phyloP scores from a whole-genome alignment of 2,329 filamentous ascomycete genomes.

The Coccinonectria pachysandricola region DNA sequence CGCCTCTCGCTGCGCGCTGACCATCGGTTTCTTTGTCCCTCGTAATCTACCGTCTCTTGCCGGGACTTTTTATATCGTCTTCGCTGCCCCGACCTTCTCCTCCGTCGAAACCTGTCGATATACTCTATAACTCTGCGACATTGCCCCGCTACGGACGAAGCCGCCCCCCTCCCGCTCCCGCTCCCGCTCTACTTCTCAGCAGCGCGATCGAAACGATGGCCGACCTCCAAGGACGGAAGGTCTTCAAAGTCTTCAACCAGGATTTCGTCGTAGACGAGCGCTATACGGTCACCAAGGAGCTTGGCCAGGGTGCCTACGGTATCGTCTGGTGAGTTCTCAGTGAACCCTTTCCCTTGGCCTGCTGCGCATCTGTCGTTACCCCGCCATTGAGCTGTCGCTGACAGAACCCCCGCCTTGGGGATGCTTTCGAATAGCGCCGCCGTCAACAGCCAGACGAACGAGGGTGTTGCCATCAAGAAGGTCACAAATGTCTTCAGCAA shows the following conservation, averaged over 20 bases:
- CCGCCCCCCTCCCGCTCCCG: constrained; percentile 3
- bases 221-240: constrained; percentile 55
- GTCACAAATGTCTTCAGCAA: constrained; percentile 99
- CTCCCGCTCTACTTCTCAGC: constrained; percentile 5
- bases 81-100: not conserved
- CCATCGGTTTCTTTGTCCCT: no score
- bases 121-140: constrained; percentile 2
- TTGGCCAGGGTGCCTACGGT: constrained; percentile 95
- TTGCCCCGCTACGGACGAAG: constrained; percentile 11
- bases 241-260: constrained; percentile 99
- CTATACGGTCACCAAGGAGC: constrained; percentile 97
- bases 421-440: constrained; percentile 57
- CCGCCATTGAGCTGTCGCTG: constrained; percentile 21
- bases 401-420: constrained; percentile 18
- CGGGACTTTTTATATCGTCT: not conserved
- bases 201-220: constrained; percentile 23
- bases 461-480: constrained; percentile 98
- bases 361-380: constrained; percentile 14
- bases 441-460: constrained; percentile 78
- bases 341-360: constrained; percentile 7
- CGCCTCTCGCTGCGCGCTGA: no score
- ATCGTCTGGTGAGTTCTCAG: constrained; percentile 72
- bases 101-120: constrained; percentile 1
- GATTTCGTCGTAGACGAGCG: constrained; percentile 98
- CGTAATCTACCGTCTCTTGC: no score